Percentiles rank a stretch among this genome's conserved stretches.
Evolutionary conservation across 1,284 basidiomycete genomes (phyloP).

Genomic region (Cryptococcus depauperatus): DNA sequence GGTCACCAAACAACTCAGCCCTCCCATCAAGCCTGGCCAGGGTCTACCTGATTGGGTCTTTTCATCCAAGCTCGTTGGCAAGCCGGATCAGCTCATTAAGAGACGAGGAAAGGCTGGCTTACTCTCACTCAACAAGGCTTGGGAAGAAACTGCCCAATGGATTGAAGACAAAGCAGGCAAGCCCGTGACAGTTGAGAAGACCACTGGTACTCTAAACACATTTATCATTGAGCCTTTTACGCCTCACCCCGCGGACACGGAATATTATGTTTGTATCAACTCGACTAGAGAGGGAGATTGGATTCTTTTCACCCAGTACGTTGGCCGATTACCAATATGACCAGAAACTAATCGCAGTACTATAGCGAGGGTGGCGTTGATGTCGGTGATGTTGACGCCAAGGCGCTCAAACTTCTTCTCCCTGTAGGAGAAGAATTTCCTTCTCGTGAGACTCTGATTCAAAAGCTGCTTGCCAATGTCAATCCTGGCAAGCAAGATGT

Average conservation of each 20-base stretch:
- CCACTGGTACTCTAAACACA: constrained; percentile 89
- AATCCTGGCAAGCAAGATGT: constrained; percentile 72
- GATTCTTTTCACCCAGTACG: constrained; percentile 87
- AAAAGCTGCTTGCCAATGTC: constrained; percentile 69
- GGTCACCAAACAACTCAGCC: constrained; percentile 66
- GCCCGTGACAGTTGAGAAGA: constrained; percentile 85
- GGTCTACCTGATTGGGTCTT: constrained; percentile 78
- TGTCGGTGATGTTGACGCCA: constrained; percentile 96
- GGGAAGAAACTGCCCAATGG: constrained; percentile 79
- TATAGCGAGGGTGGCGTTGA: constrained; percentile 86
- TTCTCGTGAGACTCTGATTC: constrained; percentile 63
- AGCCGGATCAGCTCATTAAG: constrained; percentile 99
- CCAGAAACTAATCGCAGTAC: constrained; percentile 1
- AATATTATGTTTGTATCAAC: constrained; percentile 98
- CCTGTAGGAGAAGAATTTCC: constrained; percentile 73
- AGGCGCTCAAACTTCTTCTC: constrained; percentile 83
- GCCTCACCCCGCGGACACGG: constrained; percentile 85
- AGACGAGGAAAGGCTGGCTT: constrained; percentile 97
- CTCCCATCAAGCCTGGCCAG: constrained; percentile 53
- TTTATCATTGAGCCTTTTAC: constrained; percentile 99
- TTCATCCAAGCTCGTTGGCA: constrained; percentile 77
- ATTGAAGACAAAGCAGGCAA: constrained; percentile 86
- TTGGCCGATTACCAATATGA: neutral
- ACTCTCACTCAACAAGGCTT: constrained; percentile 86
- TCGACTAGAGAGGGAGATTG: constrained; percentile 90